Evolutionary conservation across 345 rosid species (phyloP).

Genomic region (Arabidopsis suecica): DNA sequence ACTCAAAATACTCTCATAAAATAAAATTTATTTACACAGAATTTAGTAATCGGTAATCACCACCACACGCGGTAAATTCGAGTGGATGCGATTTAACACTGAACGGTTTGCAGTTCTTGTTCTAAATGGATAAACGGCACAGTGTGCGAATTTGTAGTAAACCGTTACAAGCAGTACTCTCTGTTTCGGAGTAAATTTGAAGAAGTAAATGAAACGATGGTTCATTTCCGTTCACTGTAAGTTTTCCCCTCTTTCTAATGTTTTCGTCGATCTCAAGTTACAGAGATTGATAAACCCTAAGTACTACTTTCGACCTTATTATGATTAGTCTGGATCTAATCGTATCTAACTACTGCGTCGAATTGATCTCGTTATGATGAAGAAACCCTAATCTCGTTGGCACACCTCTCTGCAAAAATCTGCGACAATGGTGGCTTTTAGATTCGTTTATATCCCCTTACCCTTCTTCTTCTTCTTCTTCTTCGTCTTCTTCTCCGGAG

Average conservation of each 20-base stretch:
- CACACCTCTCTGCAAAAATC: not conserved
- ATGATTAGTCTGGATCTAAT: no score
- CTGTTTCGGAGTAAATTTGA: no score
- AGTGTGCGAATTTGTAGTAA: not conserved
- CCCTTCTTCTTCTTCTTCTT: not conserved
- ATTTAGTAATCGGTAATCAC: no score
- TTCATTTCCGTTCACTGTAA: not conserved
- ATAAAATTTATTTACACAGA: not conserved
- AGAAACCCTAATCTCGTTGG: not conserved
- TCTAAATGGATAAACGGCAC: not conserved
- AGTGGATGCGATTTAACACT: not conserved
- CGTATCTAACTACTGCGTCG: not conserved
- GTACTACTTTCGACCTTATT: no score
- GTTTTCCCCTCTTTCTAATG: not conserved
- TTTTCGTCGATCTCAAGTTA: slow-evolving; percentile 4
- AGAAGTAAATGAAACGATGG: no score
- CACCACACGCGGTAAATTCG: no score
- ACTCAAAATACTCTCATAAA: not conserved
- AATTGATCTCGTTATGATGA: not conserved
- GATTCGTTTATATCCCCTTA: not conserved
- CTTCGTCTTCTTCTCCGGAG: slow-evolving; percentile 25
- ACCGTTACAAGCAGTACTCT: not conserved
- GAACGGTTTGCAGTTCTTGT: not conserved
- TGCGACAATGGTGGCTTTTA: slow-evolving; percentile 10
- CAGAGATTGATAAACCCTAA: not conserved